Percentiles rank a stretch among this genome's conserved stretches.
Conservation (phyloP, 2,329 filamentous ascomycete species). For the Intubia oerlemansii region DNA sequence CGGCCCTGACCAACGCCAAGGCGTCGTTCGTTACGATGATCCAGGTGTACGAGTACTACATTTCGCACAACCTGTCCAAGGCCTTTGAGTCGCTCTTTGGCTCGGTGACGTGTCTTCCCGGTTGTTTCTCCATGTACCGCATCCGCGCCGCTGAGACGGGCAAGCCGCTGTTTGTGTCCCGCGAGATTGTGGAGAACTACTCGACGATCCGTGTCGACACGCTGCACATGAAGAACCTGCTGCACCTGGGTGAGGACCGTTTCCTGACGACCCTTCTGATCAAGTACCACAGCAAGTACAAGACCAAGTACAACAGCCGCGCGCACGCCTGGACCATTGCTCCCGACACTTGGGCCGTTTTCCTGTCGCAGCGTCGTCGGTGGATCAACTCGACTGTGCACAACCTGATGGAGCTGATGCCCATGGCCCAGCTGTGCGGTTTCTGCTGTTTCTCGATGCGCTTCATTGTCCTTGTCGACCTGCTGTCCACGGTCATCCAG, state of each 20-base stretch:
- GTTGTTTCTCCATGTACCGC: conserved; percentile 98
- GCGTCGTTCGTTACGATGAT: conserved; percentile 95
- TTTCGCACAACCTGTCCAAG: conserved; percentile 91
- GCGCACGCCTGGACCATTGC: conserved; percentile 96
- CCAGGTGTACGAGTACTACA: conserved; percentile 98
- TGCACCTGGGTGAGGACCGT: conserved; percentile 93
- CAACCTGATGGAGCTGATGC: conserved; percentile 89
- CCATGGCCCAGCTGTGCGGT: conserved; percentile 81
- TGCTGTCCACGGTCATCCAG: conserved; percentile 79
- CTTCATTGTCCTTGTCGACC: conserved; percentile 86
- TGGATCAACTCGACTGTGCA: conserved; percentile 99
- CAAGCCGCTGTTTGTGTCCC: conserved; percentile 90
- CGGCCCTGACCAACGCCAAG: conserved; percentile 79
- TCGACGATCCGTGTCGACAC: conserved; percentile 90
- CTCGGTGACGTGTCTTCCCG: conserved; percentile 89
- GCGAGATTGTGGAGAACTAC: conserved; percentile 74
- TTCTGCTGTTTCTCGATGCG: conserved; percentile 99
- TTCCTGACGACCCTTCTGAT: conserved; percentile 87
- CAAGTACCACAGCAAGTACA: conserved; percentile 83
- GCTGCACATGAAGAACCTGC: conserved; percentile 93
- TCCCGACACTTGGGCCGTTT: conserved; percentile 81
- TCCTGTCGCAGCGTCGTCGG: conserved; percentile 92
- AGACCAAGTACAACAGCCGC: conserved; percentile 89
- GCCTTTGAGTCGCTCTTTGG: conserved; percentile 96
- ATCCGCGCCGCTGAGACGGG: conserved; percentile 85